Base-by-base conservation (phyloP, 1,139 yeast genomes). In the Suhomyces yuchorum region DNA sequence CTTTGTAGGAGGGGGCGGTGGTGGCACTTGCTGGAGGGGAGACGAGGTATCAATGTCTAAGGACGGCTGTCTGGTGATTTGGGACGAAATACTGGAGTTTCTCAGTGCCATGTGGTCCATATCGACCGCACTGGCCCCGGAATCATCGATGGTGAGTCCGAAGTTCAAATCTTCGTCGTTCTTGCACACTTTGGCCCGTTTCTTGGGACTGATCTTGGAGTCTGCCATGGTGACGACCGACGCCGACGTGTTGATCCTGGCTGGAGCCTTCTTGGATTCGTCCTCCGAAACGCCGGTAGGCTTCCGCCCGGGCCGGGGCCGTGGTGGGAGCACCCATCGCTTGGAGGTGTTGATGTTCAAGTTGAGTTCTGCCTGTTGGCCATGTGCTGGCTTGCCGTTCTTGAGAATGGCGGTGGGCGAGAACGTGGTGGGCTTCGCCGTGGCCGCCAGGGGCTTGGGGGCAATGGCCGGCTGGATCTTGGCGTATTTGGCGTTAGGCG, bases 321-420 rank as follows among this genome's bases (percentile, higher is more conserved):
- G 65, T 2, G 87, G 87, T 2, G 87, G 87, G 37, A 82, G 63
- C 1, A 82, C 83, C 87, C 87, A 82, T 53, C 77, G 74, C 52
- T 78, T 79, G 34, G 82, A 76, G 2, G 85, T 80, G 54, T 77
- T 77, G 54, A 74, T 71, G 46, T 66, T 66, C 36, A 66, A 59
- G 28, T 62, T 58, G 18, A 63, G 46, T 15, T 52, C 52, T 14
- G 56, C 24, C 17, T 47, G 26, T 42, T 46, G 55, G 45, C 56
- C 49, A 48, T 23, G 58, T 51, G 49, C 49, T 18, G 53, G 40
- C 39, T 49, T 49, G 11, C 55, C 53, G 34, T 37, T 52, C 20
- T 49, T 48, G 37, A 48, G 40, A 15, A 48, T 51, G 37, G 51
- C 51, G 24, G 57, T 49, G 8, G 64, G 54, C n/a, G 57, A 42